A percentile compares a stretch with the other conserved stretches of the same genome.
These are phyloP conservation scores for Saxispiralis lemnorum DNA, from an alignment of 495 filamentous ascomycete genomes.

Conservation along the genomic window DNA sequence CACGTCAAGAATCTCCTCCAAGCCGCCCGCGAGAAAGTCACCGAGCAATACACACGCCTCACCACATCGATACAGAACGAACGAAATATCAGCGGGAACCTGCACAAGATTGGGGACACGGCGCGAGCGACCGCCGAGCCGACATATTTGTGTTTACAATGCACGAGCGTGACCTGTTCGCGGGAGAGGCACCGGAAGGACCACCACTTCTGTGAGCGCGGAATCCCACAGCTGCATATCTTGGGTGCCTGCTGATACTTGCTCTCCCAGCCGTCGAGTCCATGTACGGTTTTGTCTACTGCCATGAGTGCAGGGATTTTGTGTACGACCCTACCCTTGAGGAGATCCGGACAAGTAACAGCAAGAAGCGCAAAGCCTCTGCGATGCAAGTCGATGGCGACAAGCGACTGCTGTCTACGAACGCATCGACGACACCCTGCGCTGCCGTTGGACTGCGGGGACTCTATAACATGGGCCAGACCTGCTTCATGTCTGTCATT, in stretches of 20 bases:
- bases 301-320: constrained; percentile 68
- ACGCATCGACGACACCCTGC: constrained; percentile 46
- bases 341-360: constrained; percentile 26
- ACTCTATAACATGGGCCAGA: constrained; percentile 86
- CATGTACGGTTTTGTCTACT: constrained; percentile 55
- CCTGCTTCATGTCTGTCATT: constrained; percentile 85
- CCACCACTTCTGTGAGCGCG: constrained; percentile 48
- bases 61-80: constrained; percentile 18
- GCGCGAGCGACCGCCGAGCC: constrained; percentile 29
- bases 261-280: constrained; percentile 58
- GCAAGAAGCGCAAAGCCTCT: constrained; percentile 41
- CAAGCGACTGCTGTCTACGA: constrained; percentile 37
- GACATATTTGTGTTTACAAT: constrained; percentile 56
- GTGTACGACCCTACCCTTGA: constrained; percentile 77
- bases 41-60: constrained; percentile 18
- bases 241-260: too few species aligned
- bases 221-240: too few species aligned
- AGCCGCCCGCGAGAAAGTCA: constrained; percentile 16
- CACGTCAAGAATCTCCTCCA: constrained; percentile 21
- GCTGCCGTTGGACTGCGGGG: constrained; percentile 60
- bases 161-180: constrained; percentile 35
- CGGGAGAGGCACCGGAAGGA: constrained; percentile 37
- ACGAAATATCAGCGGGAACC: neutral
- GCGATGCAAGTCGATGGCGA: constrained; percentile 42
- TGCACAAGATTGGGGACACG: constrained; percentile 8